Percentiles rank a stretch among this genome's conserved stretches.
phyloP scores from a whole-genome alignment of 2,329 filamentous ascomycete species.

The Davidsoniella virescens region DNA sequence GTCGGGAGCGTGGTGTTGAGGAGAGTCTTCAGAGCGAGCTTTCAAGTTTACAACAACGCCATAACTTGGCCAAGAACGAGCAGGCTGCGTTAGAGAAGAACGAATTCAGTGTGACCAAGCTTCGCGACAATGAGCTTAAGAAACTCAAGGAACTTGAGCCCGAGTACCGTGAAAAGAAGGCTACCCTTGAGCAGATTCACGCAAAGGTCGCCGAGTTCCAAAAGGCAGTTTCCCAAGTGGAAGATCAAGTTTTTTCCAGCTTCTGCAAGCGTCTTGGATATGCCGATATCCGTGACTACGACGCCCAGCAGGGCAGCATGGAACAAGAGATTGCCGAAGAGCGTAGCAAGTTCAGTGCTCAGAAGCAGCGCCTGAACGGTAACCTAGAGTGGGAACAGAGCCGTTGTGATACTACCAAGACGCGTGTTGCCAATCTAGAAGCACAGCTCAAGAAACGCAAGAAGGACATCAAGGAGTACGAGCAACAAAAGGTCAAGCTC shows the following conservation, averaged over 20 bases:
- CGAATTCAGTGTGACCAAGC: conserved; percentile 65
- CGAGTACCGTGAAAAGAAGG: conserved; percentile 58
- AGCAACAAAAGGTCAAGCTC: conserved; percentile 57
- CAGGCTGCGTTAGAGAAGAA: conserved; percentile 67
- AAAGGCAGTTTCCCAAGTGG: conserved; percentile 57
- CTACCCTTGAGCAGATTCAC: conserved; percentile 44
- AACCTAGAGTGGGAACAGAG: conserved; percentile 40
- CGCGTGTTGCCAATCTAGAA: conserved; percentile 53
- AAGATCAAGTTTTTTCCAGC: conserved; percentile 70
- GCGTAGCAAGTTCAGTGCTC: conserved; percentile 70
- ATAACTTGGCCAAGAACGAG: conserved; percentile 58
- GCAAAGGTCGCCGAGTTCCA: conserved; percentile 35
- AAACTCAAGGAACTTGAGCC: conserved; percentile 63
- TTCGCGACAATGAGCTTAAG: conserved; percentile 55
- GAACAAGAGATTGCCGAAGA: conserved; percentile 83
- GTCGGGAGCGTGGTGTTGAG: conserved; percentile 61
- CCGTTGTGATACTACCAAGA: conserved; percentile 40
- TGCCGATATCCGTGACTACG: conserved; percentile 77
- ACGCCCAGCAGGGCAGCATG: conserved; percentile 78
- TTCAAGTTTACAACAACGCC: conserved; percentile 59
- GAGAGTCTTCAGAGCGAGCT: conserved; percentile 69
- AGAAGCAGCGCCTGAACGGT: conserved; percentile 58
- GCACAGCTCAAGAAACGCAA: conserved; percentile 49
- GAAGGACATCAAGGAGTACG: conserved; percentile 51
- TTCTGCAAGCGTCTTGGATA: conserved; percentile 86